These are phyloP conservation scores for Aphanomyces cochlioides DNA, from an alignment of 352 stramenopile genomes.

Conservation along the genomic window DNA sequence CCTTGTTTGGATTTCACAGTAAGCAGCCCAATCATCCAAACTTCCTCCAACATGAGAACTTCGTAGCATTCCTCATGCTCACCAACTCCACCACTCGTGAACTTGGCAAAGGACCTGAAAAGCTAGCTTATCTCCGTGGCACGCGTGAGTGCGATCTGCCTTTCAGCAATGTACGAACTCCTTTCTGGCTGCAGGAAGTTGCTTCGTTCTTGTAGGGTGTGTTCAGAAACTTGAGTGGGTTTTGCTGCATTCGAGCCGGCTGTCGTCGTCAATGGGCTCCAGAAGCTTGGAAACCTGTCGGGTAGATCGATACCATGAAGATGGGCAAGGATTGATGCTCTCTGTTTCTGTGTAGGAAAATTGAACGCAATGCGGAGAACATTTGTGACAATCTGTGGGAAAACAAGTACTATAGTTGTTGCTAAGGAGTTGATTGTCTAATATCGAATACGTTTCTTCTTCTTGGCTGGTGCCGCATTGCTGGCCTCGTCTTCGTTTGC, in stretches of 20 bases:
- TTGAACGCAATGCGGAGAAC: conserved; percentile 44
- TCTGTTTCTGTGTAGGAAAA: conserved; percentile 33
- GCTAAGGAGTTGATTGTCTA: not conserved
- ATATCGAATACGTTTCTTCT: conserved; percentile 22
- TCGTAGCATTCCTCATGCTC: conserved; percentile 47
- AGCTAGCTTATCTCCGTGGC: conserved; percentile 59
- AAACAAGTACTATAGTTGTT: conserved; percentile 18
- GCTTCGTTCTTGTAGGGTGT: conserved; percentile 37
- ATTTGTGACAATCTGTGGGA: conserved; percentile 41
- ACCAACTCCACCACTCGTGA: conserved; percentile 72
- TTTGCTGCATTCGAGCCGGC: conserved; percentile 36
- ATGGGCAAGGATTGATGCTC: conserved; percentile 32
- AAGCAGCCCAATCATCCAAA: not conserved
- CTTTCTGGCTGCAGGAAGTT: conserved; percentile 31
- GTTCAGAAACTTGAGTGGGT: conserved; percentile 39
- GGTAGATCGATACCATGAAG: conserved; percentile 34
- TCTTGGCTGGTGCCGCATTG: conserved; percentile 11
- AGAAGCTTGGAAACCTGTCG: conserved; percentile 25
- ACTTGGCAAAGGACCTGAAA: conserved; percentile 44
- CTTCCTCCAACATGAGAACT: not conserved
- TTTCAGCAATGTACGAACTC: conserved; percentile 41
- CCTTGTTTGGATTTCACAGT: conserved; percentile 42
- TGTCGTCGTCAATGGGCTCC: conserved; percentile 32
- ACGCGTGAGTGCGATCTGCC: conserved; percentile 67
- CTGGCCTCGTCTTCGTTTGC: conserved; percentile 2